Evolutionary conservation across 2,329 filamentous ascomycete species (phyloP), one percentile per base, ranked within the genome.

Genomic region (Alternaria gaisen): DNA sequence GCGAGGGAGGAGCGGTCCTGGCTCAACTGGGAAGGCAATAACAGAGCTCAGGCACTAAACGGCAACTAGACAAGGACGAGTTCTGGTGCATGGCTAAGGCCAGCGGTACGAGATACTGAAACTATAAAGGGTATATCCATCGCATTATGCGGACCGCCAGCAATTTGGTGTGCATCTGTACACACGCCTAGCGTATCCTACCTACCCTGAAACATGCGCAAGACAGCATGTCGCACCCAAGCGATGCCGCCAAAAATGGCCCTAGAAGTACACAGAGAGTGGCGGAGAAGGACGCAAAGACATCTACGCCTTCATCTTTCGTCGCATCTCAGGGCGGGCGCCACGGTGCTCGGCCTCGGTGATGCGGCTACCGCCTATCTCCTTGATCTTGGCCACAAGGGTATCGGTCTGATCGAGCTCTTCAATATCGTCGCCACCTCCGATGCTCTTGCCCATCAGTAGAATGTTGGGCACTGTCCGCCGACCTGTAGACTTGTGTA

Each of bases 381-480:
- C 85, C 76, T 87, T 88, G 64, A 98, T 85, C 77, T 89, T 95
- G 57, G 86, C 85, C 8, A 88, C 85, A 63, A 98, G 82, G 58
- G 87, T 86, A 65, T 89, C 88, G 32, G 85, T 84, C 28, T 82
- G 79, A 61, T 84, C 80, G 62, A 98, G 82, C 26, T 86, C 88
- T 50, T 88, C 86, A 58, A 99, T 86, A 62, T 97, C 93, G 75
- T 98, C 94, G 51, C 92, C 89, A 22, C 95, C 95, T 47, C 95
- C 95, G 63, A 98, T 92, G 79, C 91, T 95, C 77, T 90, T 89
- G 46, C 93, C 93, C 72, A 93, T 92, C 71, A 99, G 85, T 69
- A 99, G 85, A 36, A 98, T 86, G 75, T 99, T 99, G 16, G 95
- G 95, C 0, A 99, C 95, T 0, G 95, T 99, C 61, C 83, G 84